Base-by-base conservation (phyloP, 768 basidiomycete species). In the Suillus americanus region DNA sequence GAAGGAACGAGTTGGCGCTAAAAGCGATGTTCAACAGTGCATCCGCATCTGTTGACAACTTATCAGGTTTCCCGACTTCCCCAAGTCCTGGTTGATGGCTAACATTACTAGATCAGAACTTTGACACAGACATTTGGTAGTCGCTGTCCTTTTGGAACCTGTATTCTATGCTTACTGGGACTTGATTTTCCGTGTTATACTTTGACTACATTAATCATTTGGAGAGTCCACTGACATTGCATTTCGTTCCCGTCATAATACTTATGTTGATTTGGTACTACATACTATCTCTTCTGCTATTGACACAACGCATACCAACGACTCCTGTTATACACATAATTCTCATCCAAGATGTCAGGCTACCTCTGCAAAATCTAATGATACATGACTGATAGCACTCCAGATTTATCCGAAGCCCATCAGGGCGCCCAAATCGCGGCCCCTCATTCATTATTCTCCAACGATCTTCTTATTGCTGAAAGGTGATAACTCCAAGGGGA, bases 1-100 rank as follows among this genome's bases (percentile, higher is more conserved):
- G 86, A 74, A 82, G 88, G 76, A 94, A 92, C 72, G 95, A 95
- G 61, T 76, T 87, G 79, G 89, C 93, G 25, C 78, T 99, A 68
- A 95, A 90, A 80, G 91, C 92, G 37, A 97, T 98, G 93, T 95
- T 95, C 73, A 83, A 74, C 40, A 40, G 2, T 7, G 65, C 65
- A 37, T 68, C 73, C 2, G 51, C 41, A 25, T 57, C 56, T 5
- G 56, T 25, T 18, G 56, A 57, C 56, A 40, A 28, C 25, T 57
- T 35, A 54, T 54, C 56, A 16, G 25, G 37, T 28, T 23, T 38
- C 23, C 23, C 55, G 14, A 38, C 55, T 30, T n/a, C 53, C 12
- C 20, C 33, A 2, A n/a, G 53, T 28, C 16, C 23, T 38, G 10
- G 20, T 23, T 57, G 56, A 57, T 25, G 20, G 35, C n/a, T 1